These are phyloP conservation scores for Geranium rotundifolium DNA, from an alignment of 345 rosid genomes.

Conservation along the genomic window DNA sequence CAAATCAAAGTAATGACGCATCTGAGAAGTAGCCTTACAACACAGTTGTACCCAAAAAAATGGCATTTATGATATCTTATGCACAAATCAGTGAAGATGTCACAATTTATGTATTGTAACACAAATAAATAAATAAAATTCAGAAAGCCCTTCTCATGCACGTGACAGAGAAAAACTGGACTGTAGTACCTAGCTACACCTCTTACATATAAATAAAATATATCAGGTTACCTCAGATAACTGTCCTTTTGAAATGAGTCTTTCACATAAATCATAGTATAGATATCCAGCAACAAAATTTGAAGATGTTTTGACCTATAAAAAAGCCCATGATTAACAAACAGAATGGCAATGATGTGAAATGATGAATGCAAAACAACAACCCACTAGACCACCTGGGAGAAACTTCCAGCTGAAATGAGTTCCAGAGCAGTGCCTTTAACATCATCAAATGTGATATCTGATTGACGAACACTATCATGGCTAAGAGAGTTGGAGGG, in stretches of 20 bases:
- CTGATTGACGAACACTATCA: conserved; percentile 21
- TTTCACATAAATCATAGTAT: conserved; percentile 69
- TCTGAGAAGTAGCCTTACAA: background rate
- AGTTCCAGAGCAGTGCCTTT: conserved; percentile 51
- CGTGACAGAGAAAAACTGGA: too few species aligned
- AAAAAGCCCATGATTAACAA: conserved; percentile 5
- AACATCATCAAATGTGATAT: conserved; percentile 36
- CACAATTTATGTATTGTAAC: too few species aligned
- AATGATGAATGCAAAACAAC: conserved; percentile 2
- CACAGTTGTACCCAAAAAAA: background rate
- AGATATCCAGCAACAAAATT: conserved; percentile 61
- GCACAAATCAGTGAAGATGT: background rate
- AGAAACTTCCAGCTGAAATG: conserved; percentile 48
- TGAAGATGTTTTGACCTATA: background rate
- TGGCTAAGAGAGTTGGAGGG: conserved; percentile 15
- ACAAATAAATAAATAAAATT: too few species aligned
- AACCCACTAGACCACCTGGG: background rate
- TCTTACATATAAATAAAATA: background rate
- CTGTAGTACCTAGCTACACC: too few species aligned
- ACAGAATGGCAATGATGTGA: conserved; percentile 5
- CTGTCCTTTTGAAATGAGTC: conserved; percentile 44
- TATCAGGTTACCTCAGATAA: conserved; percentile 52
- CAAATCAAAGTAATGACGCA: background rate
- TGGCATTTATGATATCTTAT: background rate
- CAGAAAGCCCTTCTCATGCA: too few species aligned